Base-by-base conservation (phyloP, 2,329 filamentous ascomycete species). In the Aaosphaeria pasadenensis region DNA sequence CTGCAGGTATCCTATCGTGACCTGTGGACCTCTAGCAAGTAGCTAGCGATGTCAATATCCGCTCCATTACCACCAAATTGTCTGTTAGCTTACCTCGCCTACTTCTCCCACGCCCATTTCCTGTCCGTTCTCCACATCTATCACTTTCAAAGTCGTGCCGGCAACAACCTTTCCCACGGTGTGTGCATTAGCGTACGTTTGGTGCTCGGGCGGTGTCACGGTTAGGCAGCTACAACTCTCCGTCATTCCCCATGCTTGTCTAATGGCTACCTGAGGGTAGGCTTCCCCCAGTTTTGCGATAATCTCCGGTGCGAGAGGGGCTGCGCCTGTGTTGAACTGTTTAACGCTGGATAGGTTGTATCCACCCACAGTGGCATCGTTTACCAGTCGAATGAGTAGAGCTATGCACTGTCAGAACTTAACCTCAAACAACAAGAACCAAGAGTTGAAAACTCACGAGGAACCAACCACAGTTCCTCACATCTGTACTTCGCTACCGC, bases 201-300 rank as follows among this genome's bases (percentile, higher is more conserved):
- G 82, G 42, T 77, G 75, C 1, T 75, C 71, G 0, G 77, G 77
- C 5, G 83, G 80, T 46, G 85, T 82, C 0, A 79, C 75, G 0
- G 82, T 85, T 51, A 87, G 83, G 54, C 81, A 85, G 2, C 73
- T 76, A 61, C 82, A 86, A 0, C 75, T 80, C 62, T 86, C 84
- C 0, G 84, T 87, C 83, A 87, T 86, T 30, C 84, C 84, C 56
- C 86, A 87, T 2, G 82, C 82, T 58, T 86, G 83, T 56, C 82
- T 82, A 64, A 86, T 83, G 0, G 81, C 81, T 0, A 77, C 82
- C 1, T 75, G 68, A 0, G 83, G 83, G 56, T 85, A 86, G 42
- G 75, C 77, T 50, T 74, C 70, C 48, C 80, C 66, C 9, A 86
- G 69, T 28, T 77, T 71, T 17, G 78, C 74, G 11, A 86, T 72